These are phyloP conservation scores for Chenopodium berlandieri DNA, from an alignment of 148 eudicot genomes.

Conservation along the genomic window DNA sequence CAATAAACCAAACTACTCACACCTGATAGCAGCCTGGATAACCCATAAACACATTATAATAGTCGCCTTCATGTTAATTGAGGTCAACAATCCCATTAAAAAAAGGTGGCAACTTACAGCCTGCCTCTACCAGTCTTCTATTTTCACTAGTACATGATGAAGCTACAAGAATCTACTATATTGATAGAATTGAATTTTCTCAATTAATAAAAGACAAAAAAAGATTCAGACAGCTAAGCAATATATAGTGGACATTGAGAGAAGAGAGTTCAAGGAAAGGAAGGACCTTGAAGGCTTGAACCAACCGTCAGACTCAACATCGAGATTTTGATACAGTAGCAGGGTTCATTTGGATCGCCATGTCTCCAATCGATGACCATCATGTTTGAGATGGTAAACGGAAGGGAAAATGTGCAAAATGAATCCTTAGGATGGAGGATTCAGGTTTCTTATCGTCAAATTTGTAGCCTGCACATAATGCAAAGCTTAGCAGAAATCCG, in stretches of 20 bases:
- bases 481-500: not conserved
- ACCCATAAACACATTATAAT: not conserved
- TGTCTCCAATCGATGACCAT: constrained; percentile 27
- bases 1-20: not conserved
- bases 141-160: not conserved
- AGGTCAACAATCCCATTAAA: not conserved
- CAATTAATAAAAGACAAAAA: too few species aligned
- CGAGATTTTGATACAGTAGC: not conserved
- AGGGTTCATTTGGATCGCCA: constrained; percentile 11
- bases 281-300: not conserved
- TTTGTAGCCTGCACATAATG: constrained; percentile 65
- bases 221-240: not conserved
- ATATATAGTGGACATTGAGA: not conserved
- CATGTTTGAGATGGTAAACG: constrained; percentile 52
- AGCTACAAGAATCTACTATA: not conserved
- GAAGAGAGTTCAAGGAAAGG: not conserved
- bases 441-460: constrained; percentile 82
- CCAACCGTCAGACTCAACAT: not conserved
- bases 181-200: not conserved
- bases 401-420: constrained; percentile 89
- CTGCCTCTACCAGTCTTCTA: not conserved
- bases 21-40: not conserved
- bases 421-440: constrained; percentile 55
- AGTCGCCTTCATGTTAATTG: not conserved
- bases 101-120: not conserved